Conservation (phyloP, 2,329 filamentous ascomycete species). For the Hypoxylon sp. region DNA sequence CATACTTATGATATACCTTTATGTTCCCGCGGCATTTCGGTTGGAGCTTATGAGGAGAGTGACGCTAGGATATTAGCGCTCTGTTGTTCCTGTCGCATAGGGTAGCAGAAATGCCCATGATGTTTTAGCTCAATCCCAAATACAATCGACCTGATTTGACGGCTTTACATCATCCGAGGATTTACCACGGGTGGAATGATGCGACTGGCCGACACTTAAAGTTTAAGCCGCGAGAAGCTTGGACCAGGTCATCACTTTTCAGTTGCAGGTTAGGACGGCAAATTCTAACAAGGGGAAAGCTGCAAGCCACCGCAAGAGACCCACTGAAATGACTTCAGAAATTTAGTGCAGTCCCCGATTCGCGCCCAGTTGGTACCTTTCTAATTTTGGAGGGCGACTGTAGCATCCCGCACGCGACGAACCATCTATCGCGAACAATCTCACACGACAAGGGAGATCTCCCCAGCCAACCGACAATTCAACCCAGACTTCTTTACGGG, state of each 20-base stretch:
- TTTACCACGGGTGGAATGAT: slow-evolving; percentile 23
- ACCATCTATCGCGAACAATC: slow-evolving; percentile 8
- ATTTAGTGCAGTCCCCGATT: slow-evolving; percentile 18
- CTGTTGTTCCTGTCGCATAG: slow-evolving; percentile 9
- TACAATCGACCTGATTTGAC: slow-evolving; percentile 42
- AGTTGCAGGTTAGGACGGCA: slow-evolving; percentile 4
- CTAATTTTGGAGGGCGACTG: slow-evolving; percentile 30
- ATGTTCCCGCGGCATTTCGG: slow-evolving; percentile 31
- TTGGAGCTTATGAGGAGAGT: slow-evolving; percentile 16
- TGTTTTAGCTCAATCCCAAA: slow-evolving; percentile 30
- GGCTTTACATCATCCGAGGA: slow-evolving; percentile 34
- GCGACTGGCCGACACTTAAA: slow-evolving; percentile 1
- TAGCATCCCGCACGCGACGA: slow-evolving; percentile 31
- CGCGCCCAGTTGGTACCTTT: slow-evolving; percentile 18
- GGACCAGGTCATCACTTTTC: slow-evolving; percentile 10
- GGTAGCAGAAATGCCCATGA: slow-evolving; percentile 4
- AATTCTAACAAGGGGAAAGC: slow-evolving; percentile 24
- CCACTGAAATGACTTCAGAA: slow-evolving; percentile 38
- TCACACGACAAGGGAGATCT: neutral
- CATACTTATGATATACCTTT: slow-evolving; percentile 31
- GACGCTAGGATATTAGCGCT: slow-evolving; percentile 1
- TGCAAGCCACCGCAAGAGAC: slow-evolving; percentile 22
- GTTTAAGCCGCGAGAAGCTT: slow-evolving; percentile 25
- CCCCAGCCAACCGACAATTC: neutral
- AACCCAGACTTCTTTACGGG: neutral